These are phyloP conservation scores for Leptographium wingfieldii DNA, from an alignment of 2,329 filamentous ascomycete species.

Conservation along the genomic window DNA sequence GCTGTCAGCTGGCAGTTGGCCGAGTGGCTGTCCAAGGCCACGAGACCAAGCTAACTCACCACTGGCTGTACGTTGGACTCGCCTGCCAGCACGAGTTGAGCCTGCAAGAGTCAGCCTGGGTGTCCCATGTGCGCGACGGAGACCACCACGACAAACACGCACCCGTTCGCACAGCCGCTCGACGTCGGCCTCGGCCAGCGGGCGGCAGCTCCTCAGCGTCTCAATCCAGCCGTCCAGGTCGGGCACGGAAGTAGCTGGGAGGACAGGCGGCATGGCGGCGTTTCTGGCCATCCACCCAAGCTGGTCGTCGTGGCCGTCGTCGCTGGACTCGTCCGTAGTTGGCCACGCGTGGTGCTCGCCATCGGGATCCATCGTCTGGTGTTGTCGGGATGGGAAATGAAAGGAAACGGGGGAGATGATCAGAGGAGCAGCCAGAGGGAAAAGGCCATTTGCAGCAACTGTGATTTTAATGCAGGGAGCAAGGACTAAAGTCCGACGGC, in stretches of 20 bases:
- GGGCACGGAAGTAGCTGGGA: background rate
- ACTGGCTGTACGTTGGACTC: background rate
- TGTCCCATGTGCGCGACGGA: background rate
- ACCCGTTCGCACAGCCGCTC: background rate
- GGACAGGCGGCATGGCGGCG: background rate
- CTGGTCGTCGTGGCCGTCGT: background rate
- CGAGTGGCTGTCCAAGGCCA: background rate
- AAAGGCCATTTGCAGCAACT: background rate
- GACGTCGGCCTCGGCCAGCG: background rate
- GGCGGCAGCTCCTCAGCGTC: background rate
- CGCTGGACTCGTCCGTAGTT: background rate
- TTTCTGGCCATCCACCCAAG: background rate
- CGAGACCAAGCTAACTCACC: background rate
- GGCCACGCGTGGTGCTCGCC: background rate
- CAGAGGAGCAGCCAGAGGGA: background rate
- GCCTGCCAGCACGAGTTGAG: background rate
- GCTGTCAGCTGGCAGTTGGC: background rate
- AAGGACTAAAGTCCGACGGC: too few species aligned
- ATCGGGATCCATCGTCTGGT: background rate
- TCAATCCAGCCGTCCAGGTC: background rate
- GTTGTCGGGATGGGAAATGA: background rate
- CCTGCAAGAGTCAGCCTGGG: background rate
- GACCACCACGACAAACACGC: background rate
- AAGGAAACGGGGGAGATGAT: background rate
- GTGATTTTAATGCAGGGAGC: too few species aligned